phyloP scores from a whole-genome alignment of 1,139 yeast genomes.

The Scheffersomyces titani region DNA sequence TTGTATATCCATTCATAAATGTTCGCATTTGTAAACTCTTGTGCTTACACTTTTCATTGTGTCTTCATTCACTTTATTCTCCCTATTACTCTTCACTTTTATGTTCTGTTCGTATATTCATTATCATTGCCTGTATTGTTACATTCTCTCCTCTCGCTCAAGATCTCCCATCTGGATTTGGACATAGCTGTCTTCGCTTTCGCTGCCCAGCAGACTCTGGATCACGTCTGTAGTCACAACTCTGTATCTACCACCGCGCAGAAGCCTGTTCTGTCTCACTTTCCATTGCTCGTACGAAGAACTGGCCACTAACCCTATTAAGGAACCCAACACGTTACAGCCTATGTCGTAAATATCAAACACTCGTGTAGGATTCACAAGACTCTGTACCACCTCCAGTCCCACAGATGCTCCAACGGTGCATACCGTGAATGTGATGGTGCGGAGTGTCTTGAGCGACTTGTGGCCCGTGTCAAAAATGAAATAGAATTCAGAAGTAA shows the following conservation, averaged over 20 bases:
- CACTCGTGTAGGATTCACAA: conserved; percentile 45
- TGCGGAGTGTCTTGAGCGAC: conserved; percentile 37
- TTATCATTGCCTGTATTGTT: not conserved
- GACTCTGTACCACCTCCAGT: conserved; percentile 48
- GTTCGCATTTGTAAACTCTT: not conserved
- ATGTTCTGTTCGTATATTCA: not conserved
- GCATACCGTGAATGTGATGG: conserved; percentile 46
- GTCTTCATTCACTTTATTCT: not conserved
- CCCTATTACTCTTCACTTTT: too few species aligned
- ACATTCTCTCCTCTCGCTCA: not conserved
- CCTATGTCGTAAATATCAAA: conserved; percentile 53
- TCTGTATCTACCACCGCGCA: not conserved
- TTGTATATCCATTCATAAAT: not conserved
- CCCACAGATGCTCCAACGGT: conserved; percentile 47
- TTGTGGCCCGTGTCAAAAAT: conserved; percentile 43
- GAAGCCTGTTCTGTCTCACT: not conserved
- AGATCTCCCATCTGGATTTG: conserved; percentile 11
- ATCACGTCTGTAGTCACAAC: not conserved
- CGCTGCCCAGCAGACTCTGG: not conserved
- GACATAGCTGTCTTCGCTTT: conserved; percentile 9
- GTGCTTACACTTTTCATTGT: not conserved
- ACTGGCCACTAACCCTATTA: conserved; percentile 23
- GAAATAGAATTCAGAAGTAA: conserved; percentile 58
- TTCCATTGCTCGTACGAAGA: not conserved
- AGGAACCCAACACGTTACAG: conserved; percentile 42